Evolutionary conservation across 2,329 filamentous ascomycete genomes (phyloP), one percentile per base, ranked within the genome.

Genomic region (Aspergillus pseudoviridinutans): DNA sequence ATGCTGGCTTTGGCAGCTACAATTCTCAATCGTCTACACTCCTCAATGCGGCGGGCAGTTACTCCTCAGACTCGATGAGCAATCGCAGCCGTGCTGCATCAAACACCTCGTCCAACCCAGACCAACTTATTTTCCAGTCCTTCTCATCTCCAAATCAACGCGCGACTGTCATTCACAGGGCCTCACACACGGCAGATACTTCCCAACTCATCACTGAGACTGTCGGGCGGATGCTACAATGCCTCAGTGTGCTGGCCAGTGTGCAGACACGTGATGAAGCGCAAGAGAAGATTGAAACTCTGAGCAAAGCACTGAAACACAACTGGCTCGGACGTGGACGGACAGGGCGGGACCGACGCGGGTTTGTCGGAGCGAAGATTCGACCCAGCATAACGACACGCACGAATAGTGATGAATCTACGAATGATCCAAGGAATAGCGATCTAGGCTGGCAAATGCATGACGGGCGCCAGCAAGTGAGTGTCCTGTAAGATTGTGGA

Each of bases 271-370:
- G 84, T 9, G 91, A 95, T 62, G 86, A 88, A 41, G 82, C 85
- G 1, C 90, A 93, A 70, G 83, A 82, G 56, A 91, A 88, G 74
- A 89, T 97, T 68, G 89, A 93, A 60, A 85, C 92, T 68, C 78
- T 99, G 61, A 91, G 89, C 57, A 88, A 91, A 69, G 87, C 94
- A 66, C 79, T 99, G 60, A 99, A 97, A 76, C 86, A 97, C 67
- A 99, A 99, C 74, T 99, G 94, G 94, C 82, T 99, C 1, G 93
- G 93, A 0, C 82, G 94, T 50, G 93, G 93, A 0, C 79, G 94
- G 38, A 97, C 92, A 3, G 94, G 94, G 0, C 82, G 94, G 61
- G 95, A 97, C 73, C 80, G 94, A 54, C 85, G 91, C 62, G 94
- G 94, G 0, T 93, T 97, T 70, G 92, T 97, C 0, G 92, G 92